Base-by-base conservation (phyloP, 2,329 filamentous ascomycete genomes). In the Xylariaceae sp. region DNA sequence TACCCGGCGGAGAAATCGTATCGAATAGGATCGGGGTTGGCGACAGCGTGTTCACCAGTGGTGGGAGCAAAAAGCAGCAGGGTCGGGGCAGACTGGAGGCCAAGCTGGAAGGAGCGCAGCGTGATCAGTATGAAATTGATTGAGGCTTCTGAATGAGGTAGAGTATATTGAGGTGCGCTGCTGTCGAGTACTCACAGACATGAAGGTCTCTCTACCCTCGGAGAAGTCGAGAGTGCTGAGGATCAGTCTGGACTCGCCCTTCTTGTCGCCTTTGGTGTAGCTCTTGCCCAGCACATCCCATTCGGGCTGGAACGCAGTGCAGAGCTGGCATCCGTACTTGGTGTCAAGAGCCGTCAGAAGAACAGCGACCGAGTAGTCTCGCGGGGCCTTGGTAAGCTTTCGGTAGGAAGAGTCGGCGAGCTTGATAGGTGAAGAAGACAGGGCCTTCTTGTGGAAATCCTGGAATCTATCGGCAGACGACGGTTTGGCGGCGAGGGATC, bases 1-100 rank as follows among this genome's bases (percentile, higher is more conserved):
- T 76, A 94, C 90, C 88, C 90, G 60, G 73, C 80, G 38, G 81
- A 86, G 66, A 99, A 97, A 70, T 97, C 93, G 68, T 88, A 94
- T 73, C 90, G 84, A 41, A 87, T 61, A 31, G 92, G 90, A 14
- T 88, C 82, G 47, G 76, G 72, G 50, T 87, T 83, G 42, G 82
- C 66, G 60, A 83, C 87, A 47, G 93, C 91, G 69, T 90, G 82
- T 22, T 89, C 87, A 16, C 94, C 94, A 50, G 79, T 73, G 5
- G 92, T 97, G 19, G 94, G 90, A 56, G 84, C 89, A 77, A 94
- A 97, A 60, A 96, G 76, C 42, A 97, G 75, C 41, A 99, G 79
- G 38, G 97, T 87, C 1, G 94, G 94, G 6, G 94, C 94, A 43
- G 93, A 97, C 84, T 96, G 90, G 40, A 99, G 84, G 72, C 89